These are phyloP conservation scores for Warburgia ugandensis DNA, from an alignment of 164 flowering plant species.

Conservation along the genomic window DNA sequence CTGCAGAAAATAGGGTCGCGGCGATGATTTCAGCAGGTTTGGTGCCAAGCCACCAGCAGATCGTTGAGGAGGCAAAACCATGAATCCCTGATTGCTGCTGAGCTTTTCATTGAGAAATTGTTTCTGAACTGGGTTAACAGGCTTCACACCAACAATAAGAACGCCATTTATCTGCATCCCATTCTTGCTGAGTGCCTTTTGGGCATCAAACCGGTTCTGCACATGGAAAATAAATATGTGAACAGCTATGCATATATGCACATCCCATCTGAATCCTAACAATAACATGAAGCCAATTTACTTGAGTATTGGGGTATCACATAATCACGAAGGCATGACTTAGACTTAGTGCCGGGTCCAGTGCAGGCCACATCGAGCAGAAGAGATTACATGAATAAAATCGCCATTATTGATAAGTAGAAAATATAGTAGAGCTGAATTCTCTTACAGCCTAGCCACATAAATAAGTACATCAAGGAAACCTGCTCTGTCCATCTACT, in stretches of 20 bases:
- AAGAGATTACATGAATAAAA: too few relatives aligned
- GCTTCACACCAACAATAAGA: slow-evolving; percentile 87
- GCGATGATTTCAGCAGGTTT: slow-evolving; percentile 26
- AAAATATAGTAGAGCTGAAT: too few relatives aligned
- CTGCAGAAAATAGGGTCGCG: slow-evolving; percentile 55
- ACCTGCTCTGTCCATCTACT: too few relatives aligned
- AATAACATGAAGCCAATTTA: neutral
- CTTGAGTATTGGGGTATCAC: too few relatives aligned
- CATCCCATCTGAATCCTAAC: neutral
- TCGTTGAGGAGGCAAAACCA: slow-evolving; percentile 56
- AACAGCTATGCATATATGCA: too few relatives aligned
- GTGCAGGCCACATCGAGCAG: too few relatives aligned
- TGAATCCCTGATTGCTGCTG: slow-evolving; percentile 65
- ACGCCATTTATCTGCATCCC: slow-evolving; percentile 85
- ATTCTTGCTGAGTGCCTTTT: slow-evolving; percentile 73
- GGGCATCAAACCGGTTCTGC: slow-evolving; percentile 89
- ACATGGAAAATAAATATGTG: neutral
- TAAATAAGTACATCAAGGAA: too few relatives aligned
- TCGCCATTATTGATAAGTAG: too few relatives aligned
- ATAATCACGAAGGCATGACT: too few relatives aligned
- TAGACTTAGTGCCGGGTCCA: too few relatives aligned
- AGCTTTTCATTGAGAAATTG: slow-evolving; percentile 55
- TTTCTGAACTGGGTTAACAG: slow-evolving; percentile 67
- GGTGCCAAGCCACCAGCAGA: slow-evolving; percentile 32
- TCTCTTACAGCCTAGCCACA: too few relatives aligned